These are phyloP conservation scores for Fusarium acutatum DNA, from an alignment of 2,329 filamentous ascomycete species.

Conservation along the genomic window DNA sequence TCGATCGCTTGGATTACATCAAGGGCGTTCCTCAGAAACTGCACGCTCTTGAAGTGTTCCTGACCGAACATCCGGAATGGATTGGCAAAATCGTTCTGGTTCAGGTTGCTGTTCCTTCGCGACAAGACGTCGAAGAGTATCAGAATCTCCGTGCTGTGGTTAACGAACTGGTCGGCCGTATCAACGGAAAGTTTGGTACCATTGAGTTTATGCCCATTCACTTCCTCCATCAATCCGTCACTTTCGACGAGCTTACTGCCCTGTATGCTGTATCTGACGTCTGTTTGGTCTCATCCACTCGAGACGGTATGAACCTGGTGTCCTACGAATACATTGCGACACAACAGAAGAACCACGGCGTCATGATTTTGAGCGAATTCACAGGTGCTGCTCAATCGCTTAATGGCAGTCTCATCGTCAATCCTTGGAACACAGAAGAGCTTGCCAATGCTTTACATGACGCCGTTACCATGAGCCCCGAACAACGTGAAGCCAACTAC, in stretches of 20 bases:
- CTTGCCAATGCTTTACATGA: conserved; percentile 92
- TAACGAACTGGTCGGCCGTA: conserved; percentile 94
- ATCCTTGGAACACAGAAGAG: conserved; percentile 98
- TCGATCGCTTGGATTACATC: conserved; percentile 97
- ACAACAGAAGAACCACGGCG: conserved; percentile 88
- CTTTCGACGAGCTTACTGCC: conserved; percentile 92
- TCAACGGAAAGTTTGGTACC: conserved; percentile 96
- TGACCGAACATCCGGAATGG: conserved; percentile 97
- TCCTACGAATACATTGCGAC: conserved; percentile 98
- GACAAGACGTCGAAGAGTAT: conserved; percentile 97
- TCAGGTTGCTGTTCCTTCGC: conserved; percentile 92
- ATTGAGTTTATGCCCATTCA: conserved; percentile 99
- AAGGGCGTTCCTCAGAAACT: conserved; percentile 98
- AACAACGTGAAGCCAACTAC: conserved; percentile 87
- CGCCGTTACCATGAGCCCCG: conserved; percentile 94
- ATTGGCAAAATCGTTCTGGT: conserved; percentile 97
- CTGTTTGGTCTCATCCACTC: conserved; percentile 92
- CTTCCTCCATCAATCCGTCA: conserved; percentile 96
- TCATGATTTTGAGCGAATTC: conserved; percentile 96
- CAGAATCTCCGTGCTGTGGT: conserved; percentile 95
- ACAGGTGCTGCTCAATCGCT: conserved; percentile 94
- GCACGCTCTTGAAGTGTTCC: conserved; percentile 94
- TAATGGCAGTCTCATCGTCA: conserved; percentile 92
- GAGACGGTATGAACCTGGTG: conserved; percentile 98
- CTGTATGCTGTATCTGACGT: conserved; percentile 93